A percentile compares a stretch with the other conserved stretches of the same genome.
These are phyloP conservation scores for Camellia japonica DNA, from an alignment of 148 eudicot genomes.

Conservation along the genomic window DNA sequence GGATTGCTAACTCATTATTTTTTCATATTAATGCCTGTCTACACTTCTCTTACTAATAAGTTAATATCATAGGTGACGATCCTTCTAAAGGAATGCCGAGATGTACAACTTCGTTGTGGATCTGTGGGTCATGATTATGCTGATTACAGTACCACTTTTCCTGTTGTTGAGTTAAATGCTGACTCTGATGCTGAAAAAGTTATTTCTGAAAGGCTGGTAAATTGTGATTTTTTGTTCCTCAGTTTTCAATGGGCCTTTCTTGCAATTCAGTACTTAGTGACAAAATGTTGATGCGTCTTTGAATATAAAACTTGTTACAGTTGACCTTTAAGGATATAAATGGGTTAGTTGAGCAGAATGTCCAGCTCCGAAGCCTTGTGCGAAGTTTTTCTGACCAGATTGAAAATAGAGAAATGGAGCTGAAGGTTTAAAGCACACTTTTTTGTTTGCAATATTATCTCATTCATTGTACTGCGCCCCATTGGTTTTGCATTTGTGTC, in stretches of 20 bases:
- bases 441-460: not conserved
- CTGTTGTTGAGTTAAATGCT: constrained; percentile 31
- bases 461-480: not conserved
- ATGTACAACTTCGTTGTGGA: constrained; percentile 91
- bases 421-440: constrained; percentile 37
- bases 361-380: constrained; percentile 78
- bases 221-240: not conserved
- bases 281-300: constrained; percentile 12
- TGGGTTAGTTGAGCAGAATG: constrained; percentile 96
- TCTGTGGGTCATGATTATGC: constrained; percentile 34
- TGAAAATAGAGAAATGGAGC: constrained; percentile 53
- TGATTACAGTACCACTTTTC: constrained; percentile 22
- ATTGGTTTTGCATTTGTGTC: not conserved
- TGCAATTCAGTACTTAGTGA: not conserved
- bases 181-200: constrained; percentile 51
- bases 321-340: constrained; percentile 79
- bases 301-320: constrained; percentile 24
- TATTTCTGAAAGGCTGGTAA: constrained; percentile 68
- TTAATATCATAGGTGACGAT: constrained; percentile 50
- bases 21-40: not conserved
- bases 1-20: not conserved
- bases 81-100: constrained; percentile 91
- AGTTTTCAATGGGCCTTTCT: not conserved
- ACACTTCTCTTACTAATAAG: not conserved
- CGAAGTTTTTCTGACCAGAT: constrained; percentile 79